Conservation (phyloP, 2,329 filamentous ascomycete genomes). For the Hypoxylon sp. region DNA sequence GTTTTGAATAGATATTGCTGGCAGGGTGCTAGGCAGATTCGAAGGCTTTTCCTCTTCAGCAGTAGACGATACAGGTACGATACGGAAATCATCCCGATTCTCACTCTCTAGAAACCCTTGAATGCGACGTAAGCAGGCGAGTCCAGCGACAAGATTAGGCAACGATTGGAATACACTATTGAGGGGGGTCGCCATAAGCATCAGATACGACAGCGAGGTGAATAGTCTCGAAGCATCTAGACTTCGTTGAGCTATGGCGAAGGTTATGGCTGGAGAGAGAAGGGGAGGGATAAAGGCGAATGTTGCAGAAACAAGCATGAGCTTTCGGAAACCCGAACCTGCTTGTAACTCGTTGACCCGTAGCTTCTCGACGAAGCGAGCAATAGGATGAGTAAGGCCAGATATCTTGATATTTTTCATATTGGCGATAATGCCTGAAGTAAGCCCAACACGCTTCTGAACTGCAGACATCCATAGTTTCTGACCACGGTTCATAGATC, state of each 20-base stretch:
- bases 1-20: conserved; percentile 42
- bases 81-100: conserved; percentile 50
- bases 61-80: not conserved
- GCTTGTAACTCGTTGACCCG: conserved; percentile 57
- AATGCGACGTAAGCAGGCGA: conserved; percentile 61
- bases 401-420: conserved; percentile 63
- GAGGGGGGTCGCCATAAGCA: conserved; percentile 58
- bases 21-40: not conserved
- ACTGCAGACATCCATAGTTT: conserved; percentile 57
- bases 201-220: conserved; percentile 60
- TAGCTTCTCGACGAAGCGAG: conserved; percentile 53
- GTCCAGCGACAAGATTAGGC: conserved; percentile 56
- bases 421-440: conserved; percentile 55
- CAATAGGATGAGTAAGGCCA: conserved; percentile 54
- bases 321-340: conserved; percentile 53
- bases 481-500: conserved; percentile 50
- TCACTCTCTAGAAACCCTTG: conserved; percentile 55
- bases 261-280: conserved; percentile 58
- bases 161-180: conserved; percentile 58
- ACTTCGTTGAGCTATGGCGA: conserved; percentile 55
- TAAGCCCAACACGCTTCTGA: conserved; percentile 54
- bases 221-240: conserved; percentile 58
- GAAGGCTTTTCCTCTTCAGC: conserved; percentile 16
- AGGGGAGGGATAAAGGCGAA: conserved; percentile 53
- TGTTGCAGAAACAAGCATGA: conserved; percentile 24